These are phyloP conservation scores for Phytopythium vexans DNA, from an alignment of 352 stramenopile genomes.

Conservation along the genomic window DNA sequence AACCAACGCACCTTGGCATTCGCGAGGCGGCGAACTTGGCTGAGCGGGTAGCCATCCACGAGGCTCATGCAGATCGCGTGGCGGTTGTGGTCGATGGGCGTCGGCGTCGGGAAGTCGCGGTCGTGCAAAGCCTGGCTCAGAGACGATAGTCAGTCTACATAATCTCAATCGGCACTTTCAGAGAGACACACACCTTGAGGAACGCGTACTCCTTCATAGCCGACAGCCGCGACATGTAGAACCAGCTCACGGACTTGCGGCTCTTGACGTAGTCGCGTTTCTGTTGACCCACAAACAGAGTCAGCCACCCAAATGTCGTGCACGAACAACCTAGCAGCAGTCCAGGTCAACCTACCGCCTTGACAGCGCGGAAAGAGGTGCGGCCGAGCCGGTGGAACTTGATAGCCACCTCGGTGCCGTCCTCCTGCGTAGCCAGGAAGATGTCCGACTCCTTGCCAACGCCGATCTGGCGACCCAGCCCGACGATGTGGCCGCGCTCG, in stretches of 20 bases:
- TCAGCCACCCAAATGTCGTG: no score
- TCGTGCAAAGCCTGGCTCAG: conserved; percentile 85
- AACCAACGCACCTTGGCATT: conserved; percentile 69
- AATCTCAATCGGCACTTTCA: background rate
- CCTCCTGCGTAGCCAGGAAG: conserved; percentile 92
- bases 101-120: conserved; percentile 96
- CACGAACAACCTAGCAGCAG: no score
- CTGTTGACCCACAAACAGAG: no score
- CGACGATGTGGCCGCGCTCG: conserved; percentile 88
- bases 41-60: conserved; percentile 94
- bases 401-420: conserved; percentile 97
- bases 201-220: conserved; percentile 99
- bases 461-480: conserved; percentile 93
- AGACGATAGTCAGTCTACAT: background rate
- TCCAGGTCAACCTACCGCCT: conserved; percentile 73
- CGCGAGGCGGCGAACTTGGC: conserved; percentile 91
- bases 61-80: conserved; percentile 98
- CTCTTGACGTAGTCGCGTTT: conserved; percentile 99
- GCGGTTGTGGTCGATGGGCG: conserved; percentile 96
- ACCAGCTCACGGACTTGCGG: conserved; percentile 95
- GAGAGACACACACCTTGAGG: conserved; percentile 81
- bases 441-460: conserved; percentile 99
- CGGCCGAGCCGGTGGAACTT: conserved; percentile 99
- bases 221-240: conserved; percentile 99
- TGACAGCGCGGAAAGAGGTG: conserved; percentile 97